Percentiles rank a stretch among this genome's conserved stretches.
Evolutionary conservation across 345 rosid species (phyloP).

Genomic region (Hevea brasiliensis): DNA sequence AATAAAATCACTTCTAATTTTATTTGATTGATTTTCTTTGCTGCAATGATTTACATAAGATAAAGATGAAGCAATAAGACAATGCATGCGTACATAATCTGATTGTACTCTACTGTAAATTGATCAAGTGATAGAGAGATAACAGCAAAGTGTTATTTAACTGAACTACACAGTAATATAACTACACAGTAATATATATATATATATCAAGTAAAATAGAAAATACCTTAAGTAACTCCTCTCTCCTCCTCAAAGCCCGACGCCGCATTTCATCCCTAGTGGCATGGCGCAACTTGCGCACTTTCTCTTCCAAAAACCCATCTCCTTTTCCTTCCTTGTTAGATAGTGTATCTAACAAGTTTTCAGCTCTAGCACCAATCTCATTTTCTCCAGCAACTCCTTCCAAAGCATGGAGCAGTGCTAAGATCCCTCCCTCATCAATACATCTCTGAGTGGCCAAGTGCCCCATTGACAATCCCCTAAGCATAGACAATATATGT

Average conservation of each 20-base stretch:
- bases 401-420: slow-evolving; percentile 90
- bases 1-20: not conserved
- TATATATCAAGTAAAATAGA: not conserved
- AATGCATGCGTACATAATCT: not conserved
- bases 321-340: slow-evolving; percentile 90
- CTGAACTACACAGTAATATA: not conserved
- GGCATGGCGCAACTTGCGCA: slow-evolving; percentile 71
- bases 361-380: slow-evolving; percentile 96
- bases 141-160: not conserved
- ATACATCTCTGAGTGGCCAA: slow-evolving; percentile 79
- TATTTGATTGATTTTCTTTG: not conserved
- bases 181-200: not conserved
- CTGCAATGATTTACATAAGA: not conserved
- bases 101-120: not conserved
- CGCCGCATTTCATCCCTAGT: slow-evolving; percentile 95
- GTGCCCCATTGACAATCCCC: slow-evolving; percentile 98
- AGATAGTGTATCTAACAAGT: slow-evolving; percentile 85
- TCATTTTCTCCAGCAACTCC: slow-evolving; percentile 95
- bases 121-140: no score
- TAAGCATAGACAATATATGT: slow-evolving; percentile 82
- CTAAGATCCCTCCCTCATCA: slow-evolving; percentile 78
- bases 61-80: not conserved
- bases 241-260: slow-evolving; percentile 79
- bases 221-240: slow-evolving; percentile 79
- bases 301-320: slow-evolving; percentile 89